Conservation (phyloP, 352 stramenopile species). For the Globisporangium alternatum region DNA sequence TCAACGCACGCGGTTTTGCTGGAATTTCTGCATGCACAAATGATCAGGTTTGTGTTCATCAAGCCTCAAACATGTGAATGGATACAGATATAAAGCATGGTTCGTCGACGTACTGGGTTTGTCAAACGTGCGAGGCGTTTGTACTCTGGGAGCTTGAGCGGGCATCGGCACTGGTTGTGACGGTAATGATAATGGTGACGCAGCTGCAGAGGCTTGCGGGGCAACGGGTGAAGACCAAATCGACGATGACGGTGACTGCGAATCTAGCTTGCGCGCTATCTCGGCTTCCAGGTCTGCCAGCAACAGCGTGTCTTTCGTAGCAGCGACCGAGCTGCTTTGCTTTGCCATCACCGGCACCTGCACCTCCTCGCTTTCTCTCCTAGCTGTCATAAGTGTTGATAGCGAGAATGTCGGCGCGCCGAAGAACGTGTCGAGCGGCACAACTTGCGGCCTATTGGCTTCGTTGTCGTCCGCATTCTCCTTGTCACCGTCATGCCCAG, state of each 20-base stretch:
- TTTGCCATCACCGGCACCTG: not conserved
- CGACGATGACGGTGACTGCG: not conserved
- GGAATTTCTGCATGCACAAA: not conserved
- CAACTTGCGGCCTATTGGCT: not conserved
- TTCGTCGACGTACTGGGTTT: slow-evolving; percentile 2
- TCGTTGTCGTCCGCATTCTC: not conserved
- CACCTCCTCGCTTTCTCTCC: not conserved
- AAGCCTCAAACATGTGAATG: not conserved
- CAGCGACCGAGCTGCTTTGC: not conserved
- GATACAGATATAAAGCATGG: not conserved
- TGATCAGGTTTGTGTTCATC: not conserved
- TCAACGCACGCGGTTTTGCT: slow-evolving; percentile 21
- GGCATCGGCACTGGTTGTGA: not conserved
- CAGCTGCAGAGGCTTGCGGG: not conserved
- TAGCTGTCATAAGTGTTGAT: not conserved
- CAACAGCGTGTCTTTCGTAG: not conserved
- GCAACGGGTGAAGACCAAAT: slow-evolving; percentile 1
- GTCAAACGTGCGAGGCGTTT: not conserved
- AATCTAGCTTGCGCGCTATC: not conserved
- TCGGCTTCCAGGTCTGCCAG: not conserved
- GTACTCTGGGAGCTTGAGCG: not conserved
- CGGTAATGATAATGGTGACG: not conserved
- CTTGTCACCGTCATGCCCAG: not conserved
- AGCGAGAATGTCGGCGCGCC: not conserved
- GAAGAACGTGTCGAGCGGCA: not conserved